Percentiles rank a stretch among this genome's conserved stretches.
These are phyloP conservation scores for Erodium trifolium DNA, from an alignment of 441 rosid genomes.

Conservation along the genomic window DNA sequence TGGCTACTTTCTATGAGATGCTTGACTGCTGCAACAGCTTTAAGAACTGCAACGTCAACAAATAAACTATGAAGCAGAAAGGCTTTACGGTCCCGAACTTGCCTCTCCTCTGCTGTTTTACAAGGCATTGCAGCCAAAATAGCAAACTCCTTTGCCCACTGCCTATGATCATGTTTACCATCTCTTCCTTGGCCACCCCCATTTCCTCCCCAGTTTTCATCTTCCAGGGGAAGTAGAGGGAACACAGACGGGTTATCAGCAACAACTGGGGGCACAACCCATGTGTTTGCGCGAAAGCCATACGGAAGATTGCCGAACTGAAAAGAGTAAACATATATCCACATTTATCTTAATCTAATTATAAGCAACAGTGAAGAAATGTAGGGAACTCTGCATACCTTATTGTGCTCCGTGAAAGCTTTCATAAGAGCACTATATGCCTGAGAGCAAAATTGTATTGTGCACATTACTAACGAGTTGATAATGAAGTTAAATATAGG, in stretches of 20 bases:
- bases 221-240: constrained; percentile 63
- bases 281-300: constrained; percentile 70
- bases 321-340: constrained; percentile 16
- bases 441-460: constrained; percentile 31
- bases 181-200: constrained; percentile 64
- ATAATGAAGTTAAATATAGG: neutral
- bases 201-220: constrained; percentile 70
- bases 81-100: constrained; percentile 69
- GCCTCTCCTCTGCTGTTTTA: constrained; percentile 78
- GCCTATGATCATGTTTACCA: constrained; percentile 46
- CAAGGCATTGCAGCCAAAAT: constrained; percentile 79
- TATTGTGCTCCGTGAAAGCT: constrained; percentile 69
- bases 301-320: constrained; percentile 85
- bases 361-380: constrained; percentile 12
- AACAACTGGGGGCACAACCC: constrained; percentile 75
- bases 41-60: constrained; percentile 59
- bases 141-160: constrained; percentile 66
- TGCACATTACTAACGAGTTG: neutral
- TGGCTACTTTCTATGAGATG: constrained; percentile 37
- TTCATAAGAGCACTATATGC: constrained; percentile 66
- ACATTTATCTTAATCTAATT: constrained; percentile 10
- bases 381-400: constrained; percentile 29
- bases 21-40: constrained; percentile 47
- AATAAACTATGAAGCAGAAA: constrained; percentile 68
- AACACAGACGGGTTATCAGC: constrained; percentile 53